Evolutionary conservation across 768 basidiomycete genomes (phyloP).

Genomic region (Lenzites betulinus): DNA sequence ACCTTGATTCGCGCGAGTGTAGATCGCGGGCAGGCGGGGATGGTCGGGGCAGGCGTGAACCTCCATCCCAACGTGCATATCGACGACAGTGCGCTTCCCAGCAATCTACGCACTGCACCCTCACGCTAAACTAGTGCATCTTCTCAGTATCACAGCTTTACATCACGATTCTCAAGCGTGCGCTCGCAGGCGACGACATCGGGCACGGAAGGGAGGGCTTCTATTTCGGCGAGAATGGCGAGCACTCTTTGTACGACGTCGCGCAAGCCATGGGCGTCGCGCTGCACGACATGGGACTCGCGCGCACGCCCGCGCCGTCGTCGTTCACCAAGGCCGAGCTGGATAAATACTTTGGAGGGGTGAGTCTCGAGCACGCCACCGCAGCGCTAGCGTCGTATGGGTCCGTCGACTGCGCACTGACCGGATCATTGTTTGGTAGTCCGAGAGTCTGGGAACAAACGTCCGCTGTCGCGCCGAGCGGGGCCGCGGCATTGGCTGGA

Average conservation of each 20-base stretch:
- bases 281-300: slow-evolving; percentile 28
- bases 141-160: slow-evolving; percentile 45
- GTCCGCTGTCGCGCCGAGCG: slow-evolving; percentile 31
- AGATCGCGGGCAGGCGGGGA: slow-evolving; percentile 47
- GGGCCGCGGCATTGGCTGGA: slow-evolving; percentile 29
- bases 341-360: slow-evolving; percentile 37
- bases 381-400: background rate
- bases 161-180: slow-evolving; percentile 41
- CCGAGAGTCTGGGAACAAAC: slow-evolving; percentile 27
- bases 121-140: background rate
- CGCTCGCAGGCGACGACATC: slow-evolving; percentile 30
- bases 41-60: slow-evolving; percentile 57
- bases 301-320: slow-evolving; percentile 38
- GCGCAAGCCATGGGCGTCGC: slow-evolving; percentile 37
- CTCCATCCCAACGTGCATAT: slow-evolving; percentile 59
- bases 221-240: slow-evolving; percentile 34
- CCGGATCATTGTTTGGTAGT: slow-evolving; percentile 6
- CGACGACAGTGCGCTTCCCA: slow-evolving; percentile 43
- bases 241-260: slow-evolving; percentile 34
- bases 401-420: background rate
- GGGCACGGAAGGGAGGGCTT: slow-evolving; percentile 35
- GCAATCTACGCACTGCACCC: background rate
- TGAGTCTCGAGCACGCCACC: background rate
- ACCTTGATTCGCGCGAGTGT: slow-evolving; percentile 42
- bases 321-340: slow-evolving; percentile 45